phyloP scores from a whole-genome alignment of 148 eudicot species.

The Vaccinium myrtillus region DNA sequence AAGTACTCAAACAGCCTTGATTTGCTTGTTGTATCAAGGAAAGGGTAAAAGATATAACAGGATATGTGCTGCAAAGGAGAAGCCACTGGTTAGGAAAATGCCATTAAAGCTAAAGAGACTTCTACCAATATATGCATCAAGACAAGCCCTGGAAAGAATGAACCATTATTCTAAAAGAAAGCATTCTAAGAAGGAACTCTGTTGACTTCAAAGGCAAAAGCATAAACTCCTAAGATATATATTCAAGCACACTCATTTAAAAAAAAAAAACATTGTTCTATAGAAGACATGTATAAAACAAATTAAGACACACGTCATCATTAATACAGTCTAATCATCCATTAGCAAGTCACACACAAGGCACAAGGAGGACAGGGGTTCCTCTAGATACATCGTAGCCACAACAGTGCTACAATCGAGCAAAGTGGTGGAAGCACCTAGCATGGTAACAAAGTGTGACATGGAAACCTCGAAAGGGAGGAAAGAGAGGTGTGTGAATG shows the following conservation, averaged over 20 bases:
- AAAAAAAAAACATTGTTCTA: neutral
- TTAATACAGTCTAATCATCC: conserved; percentile 3
- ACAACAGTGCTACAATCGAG: neutral
- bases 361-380: neutral
- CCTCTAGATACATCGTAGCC: neutral
- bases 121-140: conserved; percentile 4
- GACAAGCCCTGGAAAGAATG: neutral
- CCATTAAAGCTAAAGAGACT: neutral
- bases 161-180: neutral
- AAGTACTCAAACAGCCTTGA: conserved; percentile 94
- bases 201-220: neutral
- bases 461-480: neutral
- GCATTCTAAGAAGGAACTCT: neutral
- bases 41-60: conserved; percentile 89
- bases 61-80: conserved; percentile 75
- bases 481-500: neutral
- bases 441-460: neutral
- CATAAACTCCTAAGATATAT: neutral
- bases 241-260: neutral
- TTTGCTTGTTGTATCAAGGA: conserved; percentile 95
- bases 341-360: neutral
- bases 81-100: conserved; percentile 6
- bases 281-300: neutral
- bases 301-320: neutral
- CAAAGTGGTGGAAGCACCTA: neutral